Conservation (phyloP, 1,284 basidiomycete genomes). For the Fomitopsis schrenkii region DNA sequence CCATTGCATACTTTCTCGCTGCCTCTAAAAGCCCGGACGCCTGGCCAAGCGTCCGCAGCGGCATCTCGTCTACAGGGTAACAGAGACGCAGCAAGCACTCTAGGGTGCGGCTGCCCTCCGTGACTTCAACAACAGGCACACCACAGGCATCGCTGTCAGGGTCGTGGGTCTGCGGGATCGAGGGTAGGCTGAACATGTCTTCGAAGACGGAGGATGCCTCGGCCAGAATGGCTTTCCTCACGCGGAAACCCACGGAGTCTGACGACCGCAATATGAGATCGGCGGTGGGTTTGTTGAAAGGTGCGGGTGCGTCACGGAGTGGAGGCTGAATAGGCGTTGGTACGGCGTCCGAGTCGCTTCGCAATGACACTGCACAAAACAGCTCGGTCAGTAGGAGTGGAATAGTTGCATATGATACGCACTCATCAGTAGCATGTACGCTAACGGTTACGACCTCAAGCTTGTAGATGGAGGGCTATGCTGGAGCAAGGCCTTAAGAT, state of each 20-base stretch:
- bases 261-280: neutral
- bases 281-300: constrained; percentile 7
- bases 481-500: neutral
- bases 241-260: too few relatives aligned
- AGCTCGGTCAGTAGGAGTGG: too few relatives aligned
- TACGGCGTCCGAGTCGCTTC: neutral
- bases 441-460: too few relatives aligned
- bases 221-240: too few relatives aligned
- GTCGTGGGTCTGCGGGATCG: neutral
- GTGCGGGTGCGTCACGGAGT: neutral
- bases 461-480: too few relatives aligned
- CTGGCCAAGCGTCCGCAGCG: too few relatives aligned
- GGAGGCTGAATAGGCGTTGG: neutral
- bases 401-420: too few relatives aligned
- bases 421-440: too few relatives aligned
- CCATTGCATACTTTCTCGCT: too few relatives aligned
- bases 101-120: neutral
- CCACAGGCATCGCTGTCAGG: neutral
- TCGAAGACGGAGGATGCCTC: too few relatives aligned
- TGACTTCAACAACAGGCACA: neutral
- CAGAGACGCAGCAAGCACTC: neutral
- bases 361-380: neutral
- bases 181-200: too few relatives aligned
- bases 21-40: too few relatives aligned
- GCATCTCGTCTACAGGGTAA: neutral